Base-by-base conservation (phyloP, 2,329 filamentous ascomycete genomes). In the Aspergillus pseudonomiae region DNA sequence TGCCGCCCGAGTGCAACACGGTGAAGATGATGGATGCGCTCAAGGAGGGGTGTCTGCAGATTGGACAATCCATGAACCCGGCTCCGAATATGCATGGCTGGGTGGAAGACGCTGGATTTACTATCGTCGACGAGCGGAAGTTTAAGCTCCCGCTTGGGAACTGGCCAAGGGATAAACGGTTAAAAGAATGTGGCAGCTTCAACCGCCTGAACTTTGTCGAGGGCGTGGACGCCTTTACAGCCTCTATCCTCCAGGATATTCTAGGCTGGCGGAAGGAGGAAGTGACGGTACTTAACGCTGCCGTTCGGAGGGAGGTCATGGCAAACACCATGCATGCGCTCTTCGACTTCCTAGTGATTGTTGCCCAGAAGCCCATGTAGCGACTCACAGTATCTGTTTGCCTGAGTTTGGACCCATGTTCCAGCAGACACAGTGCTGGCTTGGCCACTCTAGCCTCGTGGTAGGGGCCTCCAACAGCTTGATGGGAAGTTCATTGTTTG, bases 151-250 rank as follows among this genome's bases (percentile, higher is more conserved):
- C 67, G 0, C 53, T 69, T 5, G 67, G 67, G 0, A 53, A 43
- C 11, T 69, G 66, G 67, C 67, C 67, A 0, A 66, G 61, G 39
- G 64, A 69, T 50, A 12, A 45, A 2, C 53, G 65, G 36, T 43
- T 67, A 46, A 67, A 67, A 41, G 67, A 68, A 50, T 66, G 64
- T 30, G 66, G 67, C 10, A 60, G 56, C 12, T 59, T 68, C 4
- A 61, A 66, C 45, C 56, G 59, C 26, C 58, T 64, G 10, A 67
- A 67, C n/a, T 63, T 69, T 14, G 57, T 64, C 2, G 64, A 69
- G 55, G 67, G 66, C 5, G 66, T 68, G 11, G 64, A 66, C 12
- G 66, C 57, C 6, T 68, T 69, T 43, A 68, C 66, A 7, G 63
- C 66, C 2, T 60, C 61, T 26, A 28, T 67, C 14, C 65, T 67